Evolutionary conservation across 192 early-diverging fungal species (phyloP).

Genomic region (Kappamyces sp.): DNA sequence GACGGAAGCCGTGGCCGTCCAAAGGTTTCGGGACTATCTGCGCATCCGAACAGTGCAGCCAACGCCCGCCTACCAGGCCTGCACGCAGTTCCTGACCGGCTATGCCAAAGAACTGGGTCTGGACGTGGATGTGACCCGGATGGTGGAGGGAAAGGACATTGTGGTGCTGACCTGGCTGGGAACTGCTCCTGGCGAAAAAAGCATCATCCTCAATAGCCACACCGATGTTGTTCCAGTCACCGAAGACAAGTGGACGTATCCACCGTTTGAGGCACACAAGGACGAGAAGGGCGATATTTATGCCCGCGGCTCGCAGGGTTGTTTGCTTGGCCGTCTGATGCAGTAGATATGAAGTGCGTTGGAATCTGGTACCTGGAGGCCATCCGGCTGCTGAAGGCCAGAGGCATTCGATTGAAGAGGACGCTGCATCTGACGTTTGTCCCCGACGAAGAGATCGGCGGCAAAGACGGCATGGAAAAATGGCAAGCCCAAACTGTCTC

Average conservation of each 20-base stretch:
- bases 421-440: constrained; percentile 72
- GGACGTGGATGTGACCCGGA: constrained; percentile 47
- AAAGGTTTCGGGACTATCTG: constrained; percentile 75
- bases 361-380: constrained; percentile 78
- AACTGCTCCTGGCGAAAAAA: constrained; percentile 43
- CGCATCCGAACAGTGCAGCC: constrained; percentile 84
- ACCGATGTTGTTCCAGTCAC: constrained; percentile 89
- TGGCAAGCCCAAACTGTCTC: constrained; percentile 20
- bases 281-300: constrained; percentile 61
- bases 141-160: constrained; percentile 49
- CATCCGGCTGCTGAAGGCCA: constrained; percentile 53
- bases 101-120: constrained; percentile 70
- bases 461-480: constrained; percentile 67
- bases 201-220: constrained; percentile 78
- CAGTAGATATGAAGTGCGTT: constrained; percentile 93
- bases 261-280: constrained; percentile 70
- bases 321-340: constrained; percentile 2
- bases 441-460: constrained; percentile 79
- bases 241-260: constrained; percentile 64
- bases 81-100: constrained; percentile 53
- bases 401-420: constrained; percentile 51
- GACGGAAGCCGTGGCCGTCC: constrained; percentile 49
- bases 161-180: constrained; percentile 70
- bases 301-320: constrained; percentile 55
- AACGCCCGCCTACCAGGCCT: constrained; percentile 67